Evolutionary conservation across 352 stramenopile species (phyloP), one percentile per base, ranked within the genome.

Genomic region (Globisporangium viniferum): DNA sequence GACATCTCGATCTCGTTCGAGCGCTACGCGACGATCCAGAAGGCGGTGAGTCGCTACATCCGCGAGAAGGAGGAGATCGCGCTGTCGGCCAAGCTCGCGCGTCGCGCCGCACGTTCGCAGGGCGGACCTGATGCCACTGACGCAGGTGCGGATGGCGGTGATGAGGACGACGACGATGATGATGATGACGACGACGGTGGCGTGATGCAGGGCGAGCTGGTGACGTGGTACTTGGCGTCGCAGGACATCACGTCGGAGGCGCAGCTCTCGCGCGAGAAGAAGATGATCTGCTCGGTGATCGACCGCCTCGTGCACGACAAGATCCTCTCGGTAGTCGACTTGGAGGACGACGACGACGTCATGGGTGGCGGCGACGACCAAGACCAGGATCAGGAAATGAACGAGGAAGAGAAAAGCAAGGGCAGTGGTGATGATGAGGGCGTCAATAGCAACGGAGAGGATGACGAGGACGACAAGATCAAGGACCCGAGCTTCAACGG

Each of bases 221-320:
- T 94, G 57, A 95, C 86, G 46, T 95, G 86, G 85, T 95, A 95
- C 66, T 46, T 94, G 63, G 81, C 82, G 20, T 88, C 82, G 27
- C 86, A 96, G 71, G 88, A 95, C 69, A 93, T 95, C 49, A 92
- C 86, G 57, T 95, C 88, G 8, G 88, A 95, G 66, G 80, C 79
- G 61, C 86, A 94, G 72, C 73, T 95, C 9, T 79, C 76, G 33
- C 77, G 78, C 5, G 88, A 95, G 72, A 93, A 93, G 78, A 80
- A 87, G 56, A 81, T 95, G 72, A 94, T 95, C 70, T 89, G 78
- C 68, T 89, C 82, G 0, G 84, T 95, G 22, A 88, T 95, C 58
- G 88, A 95, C 64, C 90, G 90, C 46, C 70, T 95, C n/a, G 48
- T 95, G 48, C 73, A 79, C 22, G 88, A 95, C 69, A 91, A 91